Evolutionary conservation across 768 basidiomycete genomes (phyloP), one percentile per base, ranked within the genome.

Genomic region (Nevesoporus exiguus): DNA sequence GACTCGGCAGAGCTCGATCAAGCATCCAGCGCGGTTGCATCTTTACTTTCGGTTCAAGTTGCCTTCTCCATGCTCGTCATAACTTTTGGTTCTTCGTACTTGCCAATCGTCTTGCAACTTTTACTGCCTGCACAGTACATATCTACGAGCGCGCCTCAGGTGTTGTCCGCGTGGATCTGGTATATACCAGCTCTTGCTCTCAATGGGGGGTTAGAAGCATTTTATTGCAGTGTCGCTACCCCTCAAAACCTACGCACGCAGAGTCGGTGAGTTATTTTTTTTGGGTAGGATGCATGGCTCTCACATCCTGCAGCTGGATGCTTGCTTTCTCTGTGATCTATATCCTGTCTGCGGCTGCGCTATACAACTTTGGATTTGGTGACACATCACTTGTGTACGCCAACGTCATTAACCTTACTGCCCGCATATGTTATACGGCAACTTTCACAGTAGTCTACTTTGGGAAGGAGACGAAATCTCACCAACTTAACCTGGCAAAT

Each of bases 121-220:
- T 70, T 95, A 29, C 81, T 98, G 8, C 93, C 90, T 19, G 71
- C 63, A 21, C 77, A 80, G 55, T 90, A 90, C 70, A 75, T 83
- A 33, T 63, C 76, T 39, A 93, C 94, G 0, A 91, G 90, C 40
- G 94, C 95, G 0, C 87, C 92, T 0, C 58, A 71, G 14, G 87
- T 96, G 34, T 81, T 99, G 7, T 70, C 73, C 13, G 83, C 86
- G 1, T 99, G 94, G 82, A 71, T 92, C 22, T 87, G 82, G 76
- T 96, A 95, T 61, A 86, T 98, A 59, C 97, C 97, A 0, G 79
- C 89, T 21, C 79, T 99, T 63, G 89, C 89, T 6, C 72, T 93
- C 59, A 99, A 99, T 65, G 97, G 97, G 2, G 81, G 90, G 0
- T 73, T 96, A 17, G 97, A 99, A 66, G 92, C 95, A 0, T 95